Conservation (phyloP, 1,284 basidiomycete genomes). For the Cutaneotrichosporon cyanovorans region DNA sequence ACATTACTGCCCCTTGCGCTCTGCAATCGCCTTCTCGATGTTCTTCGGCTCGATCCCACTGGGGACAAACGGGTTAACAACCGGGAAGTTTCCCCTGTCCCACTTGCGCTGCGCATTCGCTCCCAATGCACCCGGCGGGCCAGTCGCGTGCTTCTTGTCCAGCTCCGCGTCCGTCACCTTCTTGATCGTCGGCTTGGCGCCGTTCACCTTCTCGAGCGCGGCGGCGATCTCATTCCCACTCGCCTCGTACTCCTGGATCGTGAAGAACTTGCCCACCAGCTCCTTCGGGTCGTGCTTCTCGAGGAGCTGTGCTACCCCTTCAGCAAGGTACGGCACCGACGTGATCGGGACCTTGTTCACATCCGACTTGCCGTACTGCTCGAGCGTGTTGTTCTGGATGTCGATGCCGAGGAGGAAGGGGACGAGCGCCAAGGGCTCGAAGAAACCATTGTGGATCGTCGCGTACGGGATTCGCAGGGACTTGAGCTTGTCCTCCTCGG, state of each 20-base stretch:
- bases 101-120: no score
- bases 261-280: not conserved
- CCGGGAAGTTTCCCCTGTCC: not conserved
- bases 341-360: constrained; percentile 1
- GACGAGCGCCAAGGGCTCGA: constrained; percentile 4
- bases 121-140: constrained; percentile 5
- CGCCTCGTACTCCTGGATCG: constrained; percentile 6
- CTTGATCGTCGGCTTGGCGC: not conserved
- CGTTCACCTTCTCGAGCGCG: constrained; percentile 2
- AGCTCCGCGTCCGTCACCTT: constrained; percentile 6
- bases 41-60: not conserved
- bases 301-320: constrained; percentile 5
- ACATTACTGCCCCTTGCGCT: no score
- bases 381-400: constrained; percentile 7
- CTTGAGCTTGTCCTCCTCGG: not conserved
- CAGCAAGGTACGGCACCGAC: constrained; percentile 4
- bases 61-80: not conserved
- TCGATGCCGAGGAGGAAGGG: constrained; percentile 6
- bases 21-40: no score
- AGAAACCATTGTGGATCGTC: constrained; percentile 9
- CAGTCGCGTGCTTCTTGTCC: constrained; percentile 19
- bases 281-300: no score
- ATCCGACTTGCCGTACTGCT: constrained; percentile 7
- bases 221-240: constrained; percentile 6
- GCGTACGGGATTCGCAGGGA: constrained; percentile 7